A percentile compares a stretch with the other conserved stretches of the same genome.
Evolutionary conservation across 768 basidiomycete species (phyloP).

Genomic region (Mycena vulgaris): DNA sequence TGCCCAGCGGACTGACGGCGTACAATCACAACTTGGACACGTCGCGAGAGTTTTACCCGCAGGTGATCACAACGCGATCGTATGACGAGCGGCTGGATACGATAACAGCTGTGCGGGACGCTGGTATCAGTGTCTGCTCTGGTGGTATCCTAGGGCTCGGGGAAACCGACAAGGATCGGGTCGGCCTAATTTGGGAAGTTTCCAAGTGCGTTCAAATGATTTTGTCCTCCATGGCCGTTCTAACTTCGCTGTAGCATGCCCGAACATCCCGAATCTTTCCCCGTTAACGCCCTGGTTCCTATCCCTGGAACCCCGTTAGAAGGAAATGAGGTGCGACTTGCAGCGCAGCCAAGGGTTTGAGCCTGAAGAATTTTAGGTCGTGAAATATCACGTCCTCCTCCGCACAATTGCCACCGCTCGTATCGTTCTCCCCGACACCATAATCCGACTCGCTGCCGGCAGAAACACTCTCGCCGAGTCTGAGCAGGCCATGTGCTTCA

Average conservation of each 20-base stretch:
- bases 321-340: conserved; percentile 79
- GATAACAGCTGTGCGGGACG: conserved; percentile 90
- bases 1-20: conserved; percentile 87
- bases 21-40: conserved; percentile 99
- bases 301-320: conserved; percentile 96
- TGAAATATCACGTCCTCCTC: conserved; percentile 86
- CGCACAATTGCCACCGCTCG: conserved; percentile 97
- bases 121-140: conserved; percentile 97
- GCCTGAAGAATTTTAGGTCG: conserved; percentile 49
- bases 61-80: conserved; percentile 96
- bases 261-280: conserved; percentile 98
- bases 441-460: conserved; percentile 96
- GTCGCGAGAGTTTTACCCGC: conserved; percentile 95
- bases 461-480: conserved; percentile 90
- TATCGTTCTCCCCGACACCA: conserved; percentile 91
- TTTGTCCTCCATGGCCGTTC: conserved; percentile 25
- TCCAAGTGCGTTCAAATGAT: conserved; percentile 73
- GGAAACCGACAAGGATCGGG: conserved; percentile 90
- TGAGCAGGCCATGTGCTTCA: conserved; percentile 98
- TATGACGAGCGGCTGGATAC: conserved; percentile 96
- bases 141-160: conserved; percentile 97
- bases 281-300: conserved; percentile 97
- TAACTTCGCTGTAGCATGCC: conserved; percentile 73
- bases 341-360: background rate
- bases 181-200: conserved; percentile 95